These are phyloP conservation scores for Acanthamoeba triangularis DNA, from an alignment of 208 protist genomes.

Conservation along the genomic window DNA sequence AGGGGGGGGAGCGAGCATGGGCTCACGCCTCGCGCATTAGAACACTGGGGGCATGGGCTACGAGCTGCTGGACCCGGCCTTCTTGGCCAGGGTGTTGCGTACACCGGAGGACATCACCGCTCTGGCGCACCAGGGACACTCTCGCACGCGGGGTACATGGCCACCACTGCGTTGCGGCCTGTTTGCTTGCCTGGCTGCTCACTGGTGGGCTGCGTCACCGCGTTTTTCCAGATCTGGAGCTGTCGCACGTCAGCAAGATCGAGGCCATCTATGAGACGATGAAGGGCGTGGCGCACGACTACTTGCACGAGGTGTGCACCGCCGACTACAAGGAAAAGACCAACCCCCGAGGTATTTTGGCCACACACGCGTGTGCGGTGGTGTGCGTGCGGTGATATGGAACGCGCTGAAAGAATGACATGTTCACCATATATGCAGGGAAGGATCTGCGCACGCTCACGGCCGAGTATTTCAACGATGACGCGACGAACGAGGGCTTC, in stretches of 20 bases:
- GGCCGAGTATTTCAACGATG: neutral
- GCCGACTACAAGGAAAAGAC: neutral
- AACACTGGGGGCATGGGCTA: neutral
- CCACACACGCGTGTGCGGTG: no score
- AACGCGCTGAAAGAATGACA: no score
- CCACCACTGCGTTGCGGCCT: neutral
- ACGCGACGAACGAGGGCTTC: neutral
- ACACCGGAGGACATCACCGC: neutral
- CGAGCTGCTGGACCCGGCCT: neutral
- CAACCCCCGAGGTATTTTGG: neutral
- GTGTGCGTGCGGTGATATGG: no score
- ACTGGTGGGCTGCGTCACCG: no score
- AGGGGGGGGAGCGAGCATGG: no score
- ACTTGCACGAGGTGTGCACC: neutral
- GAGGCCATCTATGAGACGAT: neutral
- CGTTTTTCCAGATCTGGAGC: neutral
- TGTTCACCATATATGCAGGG: neutral
- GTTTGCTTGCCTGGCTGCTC: neutral
- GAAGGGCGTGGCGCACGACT: neutral
- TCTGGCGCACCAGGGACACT: neutral
- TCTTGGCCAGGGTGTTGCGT: neutral
- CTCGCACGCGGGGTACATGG: neutral
- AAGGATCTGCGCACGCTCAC: neutral
- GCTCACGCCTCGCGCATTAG: neutral
- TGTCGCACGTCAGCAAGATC: conserved; percentile 1